Evolutionary conservation across 2,329 filamentous ascomycete species (phyloP), one percentile per base, ranked within the genome.

Genomic region (Cladosporium sp.): DNA sequence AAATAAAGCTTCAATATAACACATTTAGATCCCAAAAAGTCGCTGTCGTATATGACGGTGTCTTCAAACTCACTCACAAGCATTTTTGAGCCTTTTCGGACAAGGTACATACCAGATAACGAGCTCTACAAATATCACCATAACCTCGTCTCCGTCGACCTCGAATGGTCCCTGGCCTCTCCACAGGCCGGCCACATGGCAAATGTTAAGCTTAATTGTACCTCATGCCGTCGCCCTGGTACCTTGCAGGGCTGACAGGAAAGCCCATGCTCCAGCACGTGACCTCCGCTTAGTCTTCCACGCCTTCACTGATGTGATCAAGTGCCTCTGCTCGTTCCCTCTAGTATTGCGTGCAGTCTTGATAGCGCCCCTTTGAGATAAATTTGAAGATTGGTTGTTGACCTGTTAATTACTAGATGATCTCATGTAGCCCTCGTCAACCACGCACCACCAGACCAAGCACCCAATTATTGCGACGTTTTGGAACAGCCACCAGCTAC

Each of bases 171-270:
- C 49, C 60, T 49, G 63, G 34, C 56, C 56, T 65, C 63, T 56
- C 63, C 63, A 48, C 48, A 58, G 36, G 43, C 53, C 63, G 28
- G 25, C 63, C 63, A 56, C 63, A 65, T 65, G 56, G 46, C 48
- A 56, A 26, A 46, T 23, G 16, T 56, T 65, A 54, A 65, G 57
- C 58, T 65, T 65, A 65, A 61, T 23, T 56, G 46, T 48, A 65
- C 63, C 48, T 65, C 63, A 34, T 51, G 57, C 49, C 18, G 48
- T 23, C 26, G 36, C 46, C 58, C 51, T 28, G 58, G 60, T 63
- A 26, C 60, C 60, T 63, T 51, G 49, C 32, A 63, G 60, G 60
- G 60, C 60, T 63, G 60, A 63, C n/a, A n/a, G n/a, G n/a, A n/a
- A n/a, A n/a, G n/a, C n/a, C n/a, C 26, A 23, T n/a, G 18, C 30